Evolutionary conservation across 257 asterid species (phyloP).

Genomic region (Haberlea rhodopensis): DNA sequence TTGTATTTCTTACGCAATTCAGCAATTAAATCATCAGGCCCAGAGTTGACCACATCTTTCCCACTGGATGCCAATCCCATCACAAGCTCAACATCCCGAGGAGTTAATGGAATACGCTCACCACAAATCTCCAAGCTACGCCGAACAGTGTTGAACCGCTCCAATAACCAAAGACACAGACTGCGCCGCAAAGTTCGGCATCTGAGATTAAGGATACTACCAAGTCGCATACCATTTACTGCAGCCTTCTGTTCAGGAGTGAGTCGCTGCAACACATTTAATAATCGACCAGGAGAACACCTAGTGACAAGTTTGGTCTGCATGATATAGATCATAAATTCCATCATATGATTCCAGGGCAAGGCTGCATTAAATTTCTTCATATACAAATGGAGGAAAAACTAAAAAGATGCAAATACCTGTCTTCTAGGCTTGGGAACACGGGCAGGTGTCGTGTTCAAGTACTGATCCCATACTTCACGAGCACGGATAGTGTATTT

Average conservation of each 20-base stretch:
- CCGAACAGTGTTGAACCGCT: constrained; percentile 78
- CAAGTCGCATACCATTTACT: constrained; percentile 95
- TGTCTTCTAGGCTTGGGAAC: constrained; percentile 87
- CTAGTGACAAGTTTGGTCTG: constrained; percentile 96
- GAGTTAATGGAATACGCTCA: constrained; percentile 87
- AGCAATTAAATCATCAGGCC: constrained; percentile 80
- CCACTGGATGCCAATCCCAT: constrained; percentile 94
- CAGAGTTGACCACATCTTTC: constrained; percentile 92
- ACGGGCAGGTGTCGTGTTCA: constrained; percentile 76
- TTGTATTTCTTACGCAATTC: constrained; percentile 81
- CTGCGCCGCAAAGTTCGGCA: constrained; percentile 94
- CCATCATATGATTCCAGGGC: constrained; percentile 10
- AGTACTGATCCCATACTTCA: constrained; percentile 93
- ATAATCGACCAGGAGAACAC: constrained; percentile 95
- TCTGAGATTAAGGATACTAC: constrained; percentile 89
- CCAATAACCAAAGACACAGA: constrained; percentile 91
- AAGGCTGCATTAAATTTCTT: background rate
- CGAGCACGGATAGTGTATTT: constrained; percentile 93
- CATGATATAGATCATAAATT: constrained; percentile 28
- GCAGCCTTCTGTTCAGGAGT: constrained; percentile 81
- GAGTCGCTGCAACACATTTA: constrained; percentile 77
- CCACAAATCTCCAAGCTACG: constrained; percentile 93
- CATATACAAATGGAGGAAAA: constrained; percentile 13
- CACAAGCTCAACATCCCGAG: constrained; percentile 91
- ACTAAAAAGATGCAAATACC: constrained; percentile 34